These are phyloP conservation scores for Exophiala sideris DNA, from an alignment of 2,329 filamentous ascomycete genomes.

Conservation along the genomic window DNA sequence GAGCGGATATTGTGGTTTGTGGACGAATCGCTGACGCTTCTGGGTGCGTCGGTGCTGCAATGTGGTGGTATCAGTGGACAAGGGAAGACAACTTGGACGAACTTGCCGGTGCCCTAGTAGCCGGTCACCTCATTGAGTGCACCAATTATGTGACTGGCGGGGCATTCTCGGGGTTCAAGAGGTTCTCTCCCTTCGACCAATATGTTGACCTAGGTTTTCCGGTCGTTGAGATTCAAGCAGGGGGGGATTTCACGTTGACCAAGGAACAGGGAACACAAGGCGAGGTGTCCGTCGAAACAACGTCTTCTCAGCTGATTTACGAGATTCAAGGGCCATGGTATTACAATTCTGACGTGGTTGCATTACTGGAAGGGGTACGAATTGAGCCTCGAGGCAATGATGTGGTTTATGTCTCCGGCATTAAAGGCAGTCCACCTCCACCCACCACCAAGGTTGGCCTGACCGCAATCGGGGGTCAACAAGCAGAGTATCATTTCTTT, in stretches of 20 bases:
- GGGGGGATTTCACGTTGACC: conserved; percentile 21
- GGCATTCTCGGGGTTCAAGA: conserved; percentile 50
- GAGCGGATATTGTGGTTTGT: conserved; percentile 42
- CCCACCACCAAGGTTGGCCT: no score
- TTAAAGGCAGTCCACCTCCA: no score
- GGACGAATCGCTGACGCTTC: conserved; percentile 39
- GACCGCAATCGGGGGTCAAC: no score
- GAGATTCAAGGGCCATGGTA: conserved; percentile 49
- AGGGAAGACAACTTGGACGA: conserved; percentile 27
- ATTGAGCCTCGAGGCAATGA: conserved; percentile 37
- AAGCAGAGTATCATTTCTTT: no score
- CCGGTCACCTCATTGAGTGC: conserved; percentile 50
- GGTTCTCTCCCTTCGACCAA: conserved; percentile 23
- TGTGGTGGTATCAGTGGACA: conserved; percentile 42
- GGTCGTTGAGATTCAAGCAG: conserved; percentile 26
- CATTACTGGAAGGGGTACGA: conserved; percentile 41
- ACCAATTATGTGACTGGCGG: conserved; percentile 52
- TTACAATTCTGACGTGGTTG: conserved; percentile 49
- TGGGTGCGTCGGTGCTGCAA: conserved; percentile 52
- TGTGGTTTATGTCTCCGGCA: conserved; percentile 41
- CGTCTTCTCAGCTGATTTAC: conserved; percentile 42
- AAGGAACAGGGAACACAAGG: conserved; percentile 21
- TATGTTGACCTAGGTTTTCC: conserved; percentile 28
- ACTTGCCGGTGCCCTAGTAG: conserved; percentile 31
- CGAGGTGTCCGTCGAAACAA: conserved; percentile 15